Conservation (phyloP, 2,329 filamentous ascomycete genomes). For the Decorospora gaudefroyi region DNA sequence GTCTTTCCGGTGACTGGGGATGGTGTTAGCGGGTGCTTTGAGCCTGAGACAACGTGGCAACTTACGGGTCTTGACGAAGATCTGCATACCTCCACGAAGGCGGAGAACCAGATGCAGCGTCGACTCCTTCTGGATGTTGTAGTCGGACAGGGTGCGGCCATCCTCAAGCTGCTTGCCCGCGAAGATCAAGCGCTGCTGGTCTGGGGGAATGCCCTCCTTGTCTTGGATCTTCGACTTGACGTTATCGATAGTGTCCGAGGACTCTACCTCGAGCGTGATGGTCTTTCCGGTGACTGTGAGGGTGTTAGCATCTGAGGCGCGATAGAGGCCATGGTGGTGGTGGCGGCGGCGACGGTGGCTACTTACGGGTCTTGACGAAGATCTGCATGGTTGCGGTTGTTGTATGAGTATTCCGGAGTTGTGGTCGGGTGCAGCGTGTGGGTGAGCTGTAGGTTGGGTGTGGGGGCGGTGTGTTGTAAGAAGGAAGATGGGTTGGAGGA, state of each 20-base stretch:
- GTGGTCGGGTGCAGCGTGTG: conserved; percentile 8
- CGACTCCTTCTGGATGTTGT: conserved; percentile 89
- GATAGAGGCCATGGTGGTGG: conserved; percentile 21
- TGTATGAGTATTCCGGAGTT: conserved; percentile 16
- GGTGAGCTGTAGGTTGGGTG: conserved; percentile 11
- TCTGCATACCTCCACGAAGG: conserved; percentile 66
- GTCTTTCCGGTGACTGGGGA: conserved; percentile 61
- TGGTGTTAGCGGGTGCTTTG: conserved; percentile 25
- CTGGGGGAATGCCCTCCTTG: conserved; percentile 95
- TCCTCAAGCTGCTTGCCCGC: conserved; percentile 97
- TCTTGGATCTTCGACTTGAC: conserved; percentile 98
- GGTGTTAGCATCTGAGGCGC: conserved; percentile 41
- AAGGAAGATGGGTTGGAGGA: conserved; percentile 21
- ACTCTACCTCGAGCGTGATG: conserved; percentile 70
- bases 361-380: conserved; percentile 94
- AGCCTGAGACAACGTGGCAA: conserved; percentile 39
- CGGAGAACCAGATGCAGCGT: conserved; percentile 77
- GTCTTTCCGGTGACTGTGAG: conserved; percentile 66
- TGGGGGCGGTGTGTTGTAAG: conserved; percentile 23
- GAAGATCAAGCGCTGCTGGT: conserved; percentile 96
- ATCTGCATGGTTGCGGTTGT: conserved; percentile 73
- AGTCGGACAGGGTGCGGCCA: conserved; percentile 85
- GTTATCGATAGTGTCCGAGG: conserved; percentile 89
- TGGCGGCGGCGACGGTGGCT: conserved; percentile 37
- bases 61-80: conserved; percentile 65